These are phyloP conservation scores for Verticillium zaregamsianum DNA, from an alignment of 2,329 filamentous ascomycete genomes.

Conservation along the genomic window DNA sequence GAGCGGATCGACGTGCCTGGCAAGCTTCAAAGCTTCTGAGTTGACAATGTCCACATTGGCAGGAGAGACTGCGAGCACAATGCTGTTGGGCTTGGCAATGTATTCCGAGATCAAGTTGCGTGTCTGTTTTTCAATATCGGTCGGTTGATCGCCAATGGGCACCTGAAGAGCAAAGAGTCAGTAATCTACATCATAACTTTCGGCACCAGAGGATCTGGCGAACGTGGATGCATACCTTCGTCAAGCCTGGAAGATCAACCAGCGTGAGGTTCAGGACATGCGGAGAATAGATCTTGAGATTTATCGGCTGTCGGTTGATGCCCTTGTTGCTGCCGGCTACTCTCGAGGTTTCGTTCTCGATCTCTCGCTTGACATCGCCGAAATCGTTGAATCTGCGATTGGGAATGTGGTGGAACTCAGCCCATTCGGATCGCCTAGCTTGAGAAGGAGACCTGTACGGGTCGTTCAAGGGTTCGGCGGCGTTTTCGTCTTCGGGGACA, in stretches of 20 bases:
- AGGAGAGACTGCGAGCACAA: slow-evolving; percentile 92
- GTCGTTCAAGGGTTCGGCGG: slow-evolving; percentile 59
- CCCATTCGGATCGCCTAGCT: slow-evolving; percentile 69
- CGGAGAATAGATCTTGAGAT: slow-evolving; percentile 96
- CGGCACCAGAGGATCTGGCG: no score
- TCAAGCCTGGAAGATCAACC: slow-evolving; percentile 92
- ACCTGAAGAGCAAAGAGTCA: slow-evolving; percentile 47
- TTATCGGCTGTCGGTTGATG: slow-evolving; percentile 96
- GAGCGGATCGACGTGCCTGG: slow-evolving; percentile 92
- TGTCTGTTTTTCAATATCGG: slow-evolving; percentile 98
- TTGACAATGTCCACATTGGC: slow-evolving; percentile 98
- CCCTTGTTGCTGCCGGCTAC: slow-evolving; percentile 95
- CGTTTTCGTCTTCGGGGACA: slow-evolving; percentile 64
- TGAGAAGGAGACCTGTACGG: slow-evolving; percentile 77
- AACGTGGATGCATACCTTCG: slow-evolving; percentile 60
- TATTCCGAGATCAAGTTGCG: slow-evolving; percentile 95
- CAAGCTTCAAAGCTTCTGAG: slow-evolving; percentile 94
- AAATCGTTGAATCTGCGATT: slow-evolving; percentile 89
- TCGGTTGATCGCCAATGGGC: slow-evolving; percentile 94
- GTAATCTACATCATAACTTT: background rate
- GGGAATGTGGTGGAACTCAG: slow-evolving; percentile 93
- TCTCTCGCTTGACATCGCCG: slow-evolving; percentile 88
- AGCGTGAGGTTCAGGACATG: slow-evolving; percentile 94
- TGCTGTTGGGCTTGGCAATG: slow-evolving; percentile 98
- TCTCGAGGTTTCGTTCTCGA: slow-evolving; percentile 91